phyloP scores from a whole-genome alignment of 768 basidiomycete species.

The Trametes sanguinea region DNA sequence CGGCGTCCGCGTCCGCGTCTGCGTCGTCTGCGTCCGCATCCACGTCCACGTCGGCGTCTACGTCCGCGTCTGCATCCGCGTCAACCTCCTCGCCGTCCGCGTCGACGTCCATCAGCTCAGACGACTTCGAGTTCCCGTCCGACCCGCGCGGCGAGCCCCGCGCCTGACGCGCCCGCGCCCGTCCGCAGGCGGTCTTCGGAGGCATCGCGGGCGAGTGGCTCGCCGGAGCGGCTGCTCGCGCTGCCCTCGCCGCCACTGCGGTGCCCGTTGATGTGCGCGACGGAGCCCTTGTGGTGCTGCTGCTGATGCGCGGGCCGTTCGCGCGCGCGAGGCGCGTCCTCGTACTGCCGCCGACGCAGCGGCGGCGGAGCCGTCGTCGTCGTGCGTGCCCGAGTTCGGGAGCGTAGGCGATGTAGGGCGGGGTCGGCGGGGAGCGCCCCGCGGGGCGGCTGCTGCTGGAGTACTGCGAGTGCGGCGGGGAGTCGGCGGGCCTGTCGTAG shows the following conservation, averaged over 20 bases:
- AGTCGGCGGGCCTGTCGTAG: constrained; percentile 10
- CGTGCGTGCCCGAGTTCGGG: constrained; percentile 27
- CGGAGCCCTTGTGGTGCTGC: not conserved
- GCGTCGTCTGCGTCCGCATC: constrained; percentile 43
- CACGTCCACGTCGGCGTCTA: constrained; percentile 19
- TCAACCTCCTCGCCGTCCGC: constrained; percentile 22
- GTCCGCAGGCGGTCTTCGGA: not conserved
- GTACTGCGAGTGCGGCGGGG: constrained; percentile 19
- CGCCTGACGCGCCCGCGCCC: not conserved
- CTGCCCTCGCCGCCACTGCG: not conserved
- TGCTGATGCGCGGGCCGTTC: not conserved
- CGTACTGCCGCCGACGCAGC: constrained; percentile 3
- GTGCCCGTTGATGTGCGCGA: constrained; percentile 5
- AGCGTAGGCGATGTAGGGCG: constrained; percentile 31
- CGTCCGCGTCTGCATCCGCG: not conserved
- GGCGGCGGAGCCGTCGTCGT: constrained; percentile 23
- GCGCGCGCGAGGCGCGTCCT: constrained; percentile 2
- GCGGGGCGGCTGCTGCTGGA: constrained; percentile 1
- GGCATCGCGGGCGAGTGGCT: constrained; percentile 9
- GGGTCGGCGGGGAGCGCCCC: constrained; percentile 24
- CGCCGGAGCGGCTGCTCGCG: constrained; percentile 19
- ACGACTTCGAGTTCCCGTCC: constrained; percentile 13
- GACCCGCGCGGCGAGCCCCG: constrained; percentile 22
- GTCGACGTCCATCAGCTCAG: constrained; percentile 20
- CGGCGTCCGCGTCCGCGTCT: constrained; percentile 35